Base-by-base conservation (phyloP, 495 filamentous ascomycete species). In the Lasiosphaeris hirsuta region DNA sequence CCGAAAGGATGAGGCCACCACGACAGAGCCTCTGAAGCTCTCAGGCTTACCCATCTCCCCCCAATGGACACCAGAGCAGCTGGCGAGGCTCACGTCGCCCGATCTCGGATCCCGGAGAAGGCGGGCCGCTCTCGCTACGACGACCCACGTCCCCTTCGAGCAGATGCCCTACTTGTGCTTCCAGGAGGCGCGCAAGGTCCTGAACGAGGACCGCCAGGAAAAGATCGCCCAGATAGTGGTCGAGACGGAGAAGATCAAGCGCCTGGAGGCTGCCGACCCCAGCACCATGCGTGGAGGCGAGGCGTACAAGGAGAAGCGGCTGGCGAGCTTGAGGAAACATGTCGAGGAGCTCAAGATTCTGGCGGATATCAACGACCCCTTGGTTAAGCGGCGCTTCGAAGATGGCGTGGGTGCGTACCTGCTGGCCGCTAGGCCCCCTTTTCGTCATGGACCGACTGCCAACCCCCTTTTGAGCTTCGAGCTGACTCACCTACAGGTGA, bases 111-210 rank as follows among this genome's bases (percentile, higher is more conserved):
- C 91, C 47, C 84, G 89, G 61, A 85, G 92, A 78, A 88, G 92
- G 52, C 84, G 92, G 66, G 90, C 86, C 4, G 88, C 88, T 5
- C 70, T 95, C 59, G 84, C 84, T 58, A 77, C 78, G 15, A 83
- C 86, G 9, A 74, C 79, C 58, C 83, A 86, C 59, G 77, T 96
- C 55, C 94, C 93, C 46, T 97, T 99, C 72, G 88, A 93, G 71
- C 88, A 92, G 67, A 74, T 96, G 60, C 92, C 92, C 36, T 96
- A 95, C 74, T 92, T 97, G 78, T 93, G 89, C 69, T 99, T 96
- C 81, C 94, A 99, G 73, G 90, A 96, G 72, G 94, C 94, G 40
- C 86, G 92, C 53, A 88, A 89, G 65, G 70, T 97, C 37, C 78
- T 99, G 42, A 79, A 80, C 50, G 81, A 80, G 59, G 94, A 99